These are phyloP conservation scores for Arthrobotrys entomopaga DNA, from an alignment of 2,329 filamentous ascomycete species.

Conservation along the genomic window DNA sequence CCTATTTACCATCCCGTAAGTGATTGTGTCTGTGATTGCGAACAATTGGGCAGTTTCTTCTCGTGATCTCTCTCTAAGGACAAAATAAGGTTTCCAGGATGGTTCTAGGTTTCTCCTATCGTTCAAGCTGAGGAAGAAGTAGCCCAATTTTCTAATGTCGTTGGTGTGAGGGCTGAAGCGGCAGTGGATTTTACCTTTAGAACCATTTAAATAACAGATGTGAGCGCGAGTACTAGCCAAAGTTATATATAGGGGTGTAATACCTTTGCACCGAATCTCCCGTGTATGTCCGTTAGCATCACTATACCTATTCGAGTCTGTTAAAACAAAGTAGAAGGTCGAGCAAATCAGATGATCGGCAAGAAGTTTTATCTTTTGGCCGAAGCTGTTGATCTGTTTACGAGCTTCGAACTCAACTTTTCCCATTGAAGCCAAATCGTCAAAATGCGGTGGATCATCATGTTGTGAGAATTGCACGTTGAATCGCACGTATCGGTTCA, in stretches of 20 bases:
- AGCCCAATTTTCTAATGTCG: conserved; percentile 2
- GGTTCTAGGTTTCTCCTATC: neutral
- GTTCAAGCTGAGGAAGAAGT: conserved; percentile 1
- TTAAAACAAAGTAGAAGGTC: conserved; percentile 24
- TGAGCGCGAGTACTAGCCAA: neutral
- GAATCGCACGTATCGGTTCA: conserved; percentile 6
- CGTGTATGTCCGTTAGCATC: neutral
- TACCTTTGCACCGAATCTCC: conserved; percentile 4
- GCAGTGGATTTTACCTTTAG: conserved; percentile 11
- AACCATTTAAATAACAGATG: neutral
- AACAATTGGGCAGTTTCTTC: neutral
- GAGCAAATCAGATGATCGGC: conserved; percentile 32
- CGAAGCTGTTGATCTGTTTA: neutral
- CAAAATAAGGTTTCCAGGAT: conserved; percentile 18
- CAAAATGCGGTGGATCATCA: conserved; percentile 16
- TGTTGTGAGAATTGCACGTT: neutral
- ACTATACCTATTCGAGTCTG: neutral
- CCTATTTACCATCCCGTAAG: neutral
- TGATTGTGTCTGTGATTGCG: neutral
- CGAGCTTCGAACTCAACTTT: conserved; percentile 7
- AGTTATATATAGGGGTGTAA: neutral
- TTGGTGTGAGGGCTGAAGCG: neutral
- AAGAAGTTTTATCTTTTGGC: conserved; percentile 6
- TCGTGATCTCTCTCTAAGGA: conserved; percentile 4
- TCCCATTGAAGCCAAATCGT: conserved; percentile 11